phyloP scores from a whole-genome alignment of 192 early-diverging fungal genomes.

The Mortierella claussenii region DNA sequence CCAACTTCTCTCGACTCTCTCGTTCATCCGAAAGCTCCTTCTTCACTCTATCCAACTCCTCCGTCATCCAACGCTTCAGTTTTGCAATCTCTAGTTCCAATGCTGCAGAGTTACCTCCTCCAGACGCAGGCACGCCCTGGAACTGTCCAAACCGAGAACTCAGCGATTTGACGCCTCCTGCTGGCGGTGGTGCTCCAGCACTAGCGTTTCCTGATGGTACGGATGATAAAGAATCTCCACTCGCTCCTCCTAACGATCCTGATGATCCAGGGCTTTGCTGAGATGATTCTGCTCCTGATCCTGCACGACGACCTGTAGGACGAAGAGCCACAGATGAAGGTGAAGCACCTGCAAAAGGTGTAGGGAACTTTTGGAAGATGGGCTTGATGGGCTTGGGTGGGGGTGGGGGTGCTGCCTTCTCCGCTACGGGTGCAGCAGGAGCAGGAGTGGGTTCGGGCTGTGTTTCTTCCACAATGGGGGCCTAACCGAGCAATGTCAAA shows the following conservation, averaged over 20 bases:
- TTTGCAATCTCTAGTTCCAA: slow-evolving; percentile 49
- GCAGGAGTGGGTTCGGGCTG: slow-evolving; percentile 24
- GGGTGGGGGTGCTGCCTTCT: slow-evolving; percentile 30
- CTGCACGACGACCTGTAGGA: slow-evolving; percentile 30
- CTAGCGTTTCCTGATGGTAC: not conserved
- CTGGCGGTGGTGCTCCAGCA: slow-evolving; percentile 15
- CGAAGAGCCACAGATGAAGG: slow-evolving; percentile 25
- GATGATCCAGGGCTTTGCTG: slow-evolving; percentile 6
- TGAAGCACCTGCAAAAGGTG: slow-evolving; percentile 45
- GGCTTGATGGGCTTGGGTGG: slow-evolving; percentile 55
- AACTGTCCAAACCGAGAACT: slow-evolving; percentile 53
- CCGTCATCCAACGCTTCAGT: slow-evolving; percentile 52
- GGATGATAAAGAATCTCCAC: not conserved
- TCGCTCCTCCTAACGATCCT: slow-evolving; percentile 7
- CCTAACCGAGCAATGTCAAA: not conserved
- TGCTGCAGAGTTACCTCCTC: slow-evolving; percentile 27
- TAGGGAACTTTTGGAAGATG: slow-evolving; percentile 51
- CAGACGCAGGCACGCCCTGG: slow-evolving; percentile 47
- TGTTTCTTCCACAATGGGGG: slow-evolving; percentile 40
- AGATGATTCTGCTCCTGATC: slow-evolving; percentile 6
- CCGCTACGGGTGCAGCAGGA: slow-evolving; percentile 12
- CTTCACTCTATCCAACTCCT: slow-evolving; percentile 51
- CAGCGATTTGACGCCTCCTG: slow-evolving; percentile 52
- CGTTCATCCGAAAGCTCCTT: slow-evolving; percentile 51
- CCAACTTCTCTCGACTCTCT: slow-evolving; percentile 34